Base-by-base conservation (phyloP, 106 monocot species). In the Alisma plantagoaquatica region DNA sequence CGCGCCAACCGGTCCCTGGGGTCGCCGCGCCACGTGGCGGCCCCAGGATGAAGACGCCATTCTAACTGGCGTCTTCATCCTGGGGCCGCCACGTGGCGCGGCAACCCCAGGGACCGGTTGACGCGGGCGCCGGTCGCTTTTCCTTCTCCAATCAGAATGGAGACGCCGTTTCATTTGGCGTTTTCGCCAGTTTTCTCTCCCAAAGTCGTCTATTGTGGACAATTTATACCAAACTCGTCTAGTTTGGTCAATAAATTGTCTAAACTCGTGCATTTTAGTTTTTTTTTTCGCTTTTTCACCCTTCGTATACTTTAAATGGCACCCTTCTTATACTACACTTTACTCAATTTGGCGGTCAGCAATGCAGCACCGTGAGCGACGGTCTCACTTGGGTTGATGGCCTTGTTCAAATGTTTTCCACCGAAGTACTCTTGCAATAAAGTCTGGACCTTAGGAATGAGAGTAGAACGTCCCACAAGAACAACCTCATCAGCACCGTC, bases 131-230 rank as follows among this genome's bases (percentile, higher is more conserved):
- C 33, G n/a, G 55, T 38, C 7, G 33, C 20, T 38, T 55, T 38
- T 5, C 79, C 79, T 41, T 78, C 75, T 41, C 57, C 68, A 15
- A 76, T 71, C 49, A 70, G 74, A 53, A 80, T 70, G 29, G 66
- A 23, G 18, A 75, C 79, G 21, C 70, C 74, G 9, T 74, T 70
- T 49, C 75, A 70, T 45, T 80, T 71, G 48, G 74, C 79, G 12
- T n/a, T n/a, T n/a, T n/a, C n/a, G n/a, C n/a, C n/a, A n/a, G n/a
- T n/a, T n/a, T n/a, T 38, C 25, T 33, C 2, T 3, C 55, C 55
- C 8, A 55, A 38, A 12, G 33, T 55, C 16, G 38, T 31, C 31
- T 63, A 64, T 0, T 49, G 50, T 71, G n/a, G n/a, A n/a, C n/a
- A n/a, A n/a, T n/a, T n/a, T n/a, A n/a, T n/a, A n/a, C n/a, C n/a